These are phyloP conservation scores for Lactarius deliciosus DNA, from an alignment of 768 basidiomycete genomes.

Conservation along the genomic window DNA sequence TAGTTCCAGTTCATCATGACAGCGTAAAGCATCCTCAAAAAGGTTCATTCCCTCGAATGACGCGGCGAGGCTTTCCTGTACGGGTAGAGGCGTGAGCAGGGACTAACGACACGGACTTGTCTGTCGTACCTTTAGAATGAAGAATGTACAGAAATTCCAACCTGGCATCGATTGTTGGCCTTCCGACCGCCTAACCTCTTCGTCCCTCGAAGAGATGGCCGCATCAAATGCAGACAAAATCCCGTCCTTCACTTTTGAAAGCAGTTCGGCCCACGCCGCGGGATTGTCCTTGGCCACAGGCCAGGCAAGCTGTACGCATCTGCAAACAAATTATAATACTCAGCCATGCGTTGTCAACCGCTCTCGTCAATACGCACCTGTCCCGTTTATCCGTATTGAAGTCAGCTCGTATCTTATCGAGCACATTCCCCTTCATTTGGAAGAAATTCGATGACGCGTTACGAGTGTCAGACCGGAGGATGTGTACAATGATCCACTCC, in stretches of 20 bases:
- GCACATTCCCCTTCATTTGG: slow-evolving; percentile 78
- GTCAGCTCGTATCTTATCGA: slow-evolving; percentile 90
- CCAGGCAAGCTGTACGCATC: slow-evolving; percentile 84
- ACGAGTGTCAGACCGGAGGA: slow-evolving; percentile 71
- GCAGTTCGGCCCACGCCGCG: slow-evolving; percentile 81
- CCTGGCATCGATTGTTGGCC: slow-evolving; percentile 89
- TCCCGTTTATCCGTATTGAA: slow-evolving; percentile 90
- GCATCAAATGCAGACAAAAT: slow-evolving; percentile 81
- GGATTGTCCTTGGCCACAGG: slow-evolving; percentile 70
- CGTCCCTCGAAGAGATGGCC: slow-evolving; percentile 76
- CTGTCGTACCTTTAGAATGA: slow-evolving; percentile 81
- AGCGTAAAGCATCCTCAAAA: slow-evolving; percentile 82
- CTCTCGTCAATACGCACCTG: slow-evolving; percentile 47
- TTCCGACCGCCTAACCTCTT: slow-evolving; percentile 89
- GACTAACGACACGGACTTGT: background rate
- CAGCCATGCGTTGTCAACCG: background rate
- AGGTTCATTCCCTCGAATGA: slow-evolving; percentile 91
- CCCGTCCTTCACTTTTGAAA: slow-evolving; percentile 88
- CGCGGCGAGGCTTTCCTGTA: slow-evolving; percentile 87
- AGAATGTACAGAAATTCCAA: slow-evolving; percentile 99
- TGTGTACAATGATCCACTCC: slow-evolving; percentile 91
- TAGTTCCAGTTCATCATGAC: slow-evolving; percentile 90
- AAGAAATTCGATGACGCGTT: slow-evolving; percentile 65
- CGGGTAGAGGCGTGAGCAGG: slow-evolving; percentile 6
- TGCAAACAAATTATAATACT: slow-evolving; percentile 34